These are phyloP conservation scores for Ustilago shanxiensis DNA, from an alignment of 1,284 basidiomycete genomes.

Conservation along the genomic window DNA sequence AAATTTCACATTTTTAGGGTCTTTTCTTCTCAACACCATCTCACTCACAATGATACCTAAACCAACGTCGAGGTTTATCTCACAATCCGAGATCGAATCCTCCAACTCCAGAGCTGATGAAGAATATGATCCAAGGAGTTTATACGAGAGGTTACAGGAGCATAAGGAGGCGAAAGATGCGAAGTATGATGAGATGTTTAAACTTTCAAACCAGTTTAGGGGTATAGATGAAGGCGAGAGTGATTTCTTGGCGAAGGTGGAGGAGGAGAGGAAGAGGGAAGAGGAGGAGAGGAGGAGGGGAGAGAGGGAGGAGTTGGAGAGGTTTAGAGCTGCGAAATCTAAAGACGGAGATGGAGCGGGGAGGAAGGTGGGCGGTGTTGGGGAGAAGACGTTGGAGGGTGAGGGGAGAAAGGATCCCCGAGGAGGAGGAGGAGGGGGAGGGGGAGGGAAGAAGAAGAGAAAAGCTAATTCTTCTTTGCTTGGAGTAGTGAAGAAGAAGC, in stretches of 20 bases:
- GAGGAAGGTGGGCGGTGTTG: neutral
- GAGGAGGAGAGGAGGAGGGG: conserved; percentile 26
- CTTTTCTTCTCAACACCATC: too few species aligned
- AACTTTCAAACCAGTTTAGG: conserved; percentile 65
- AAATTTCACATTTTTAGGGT: too few species aligned
- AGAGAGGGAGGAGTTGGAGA: conserved; percentile 51
- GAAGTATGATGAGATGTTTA: conserved; percentile 59
- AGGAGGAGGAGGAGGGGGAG: neutral
- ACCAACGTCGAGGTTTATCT: conserved; percentile 41
- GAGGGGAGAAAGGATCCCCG: neutral
- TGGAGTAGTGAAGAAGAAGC: conserved; percentile 50
- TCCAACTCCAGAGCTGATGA: neutral
- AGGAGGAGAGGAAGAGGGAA: conserved; percentile 23
- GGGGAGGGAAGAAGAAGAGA: conserved; percentile 33
- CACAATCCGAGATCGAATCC: conserved; percentile 29
- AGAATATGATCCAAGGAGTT: conserved; percentile 51
- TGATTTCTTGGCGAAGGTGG: conserved; percentile 60
- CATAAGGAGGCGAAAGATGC: conserved; percentile 64
- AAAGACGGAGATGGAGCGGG: neutral
- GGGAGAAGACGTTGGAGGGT: neutral
- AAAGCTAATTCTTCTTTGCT: conserved; percentile 23
- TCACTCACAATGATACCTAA: neutral
- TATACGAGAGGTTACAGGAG: conserved; percentile 57
- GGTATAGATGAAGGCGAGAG: conserved; percentile 66
- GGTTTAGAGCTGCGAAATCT: conserved; percentile 25